Conservation (phyloP, 2,329 filamentous ascomycete species). For the Chaetomium olivaceum region DNA sequence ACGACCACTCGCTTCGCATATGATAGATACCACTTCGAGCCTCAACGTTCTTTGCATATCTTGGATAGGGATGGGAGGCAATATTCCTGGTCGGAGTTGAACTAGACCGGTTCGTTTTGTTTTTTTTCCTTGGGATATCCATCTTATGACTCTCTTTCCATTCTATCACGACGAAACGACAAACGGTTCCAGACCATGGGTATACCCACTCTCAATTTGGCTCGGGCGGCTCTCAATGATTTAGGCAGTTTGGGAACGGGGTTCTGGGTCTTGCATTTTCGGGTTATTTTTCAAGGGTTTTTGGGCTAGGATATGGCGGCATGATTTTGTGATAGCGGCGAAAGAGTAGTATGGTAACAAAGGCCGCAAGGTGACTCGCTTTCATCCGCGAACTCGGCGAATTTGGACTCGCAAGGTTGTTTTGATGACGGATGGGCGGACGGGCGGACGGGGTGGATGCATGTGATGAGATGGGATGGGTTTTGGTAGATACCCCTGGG, state of each 20-base stretch:
- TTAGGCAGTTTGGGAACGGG: conserved; percentile 3
- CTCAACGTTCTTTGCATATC: conserved; percentile 22
- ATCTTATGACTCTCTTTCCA: conserved; percentile 23
- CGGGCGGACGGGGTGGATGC: neutral
- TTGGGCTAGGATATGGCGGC: neutral
- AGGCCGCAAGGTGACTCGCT: neutral
- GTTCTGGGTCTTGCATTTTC: neutral
- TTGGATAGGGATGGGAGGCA: neutral
- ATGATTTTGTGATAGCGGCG: neutral
- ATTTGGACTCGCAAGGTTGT: neutral
- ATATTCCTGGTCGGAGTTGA: conserved; percentile 4
- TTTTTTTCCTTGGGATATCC: neutral
- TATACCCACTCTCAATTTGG: conserved; percentile 23
- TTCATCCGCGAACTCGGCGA: neutral
- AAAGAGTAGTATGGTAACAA: no score
- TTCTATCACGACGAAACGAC: conserved; percentile 24
- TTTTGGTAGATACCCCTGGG: neutral
- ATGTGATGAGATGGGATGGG: neutral
- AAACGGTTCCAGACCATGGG: conserved; percentile 14
- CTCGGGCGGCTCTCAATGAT: conserved; percentile 1
- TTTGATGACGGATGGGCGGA: neutral
- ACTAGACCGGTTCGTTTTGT: conserved; percentile 12
- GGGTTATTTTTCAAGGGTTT: neutral
- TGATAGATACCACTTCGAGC: conserved; percentile 27
- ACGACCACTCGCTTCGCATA: conserved; percentile 27